Evolutionary conservation across 148 eudicot genomes (phyloP), one percentile per base, ranked within the genome.

Genomic region (Gaultheria prostrata): DNA sequence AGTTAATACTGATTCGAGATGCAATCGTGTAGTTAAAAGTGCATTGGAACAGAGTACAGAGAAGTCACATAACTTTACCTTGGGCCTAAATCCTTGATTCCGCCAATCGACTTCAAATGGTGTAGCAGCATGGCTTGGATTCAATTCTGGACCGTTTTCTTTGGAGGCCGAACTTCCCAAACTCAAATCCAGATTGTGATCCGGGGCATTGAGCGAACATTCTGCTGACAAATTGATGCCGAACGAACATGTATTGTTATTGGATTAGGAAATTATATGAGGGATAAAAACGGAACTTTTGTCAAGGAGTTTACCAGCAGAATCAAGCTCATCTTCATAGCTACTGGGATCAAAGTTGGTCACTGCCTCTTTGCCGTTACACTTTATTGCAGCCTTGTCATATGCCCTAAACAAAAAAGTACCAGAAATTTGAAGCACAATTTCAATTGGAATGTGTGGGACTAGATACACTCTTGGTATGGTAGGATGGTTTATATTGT

Each of bases 351-450:
- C 97, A 84, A 96, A 96, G 84, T 96, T 96, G 48, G 99, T 94
- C 45, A 96, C 95, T 63, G 98, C 99, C 39, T 96, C 99, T 83
- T 96, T 96, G 35, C 99, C 99, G 65, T 93, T 94, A 67, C 95
- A 92, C 85, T 93, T 96, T 13, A 96, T 94, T 3, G 98, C 98
- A 67, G 98, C 97, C 89, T 94, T 96, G 80, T 96, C 99, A 86
- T 93, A 96, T 82, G 99, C 98, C 91, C 98, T 96, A 85, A 15
- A 80, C 70, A 43, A 86, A 13, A 77, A 9, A 83, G 70, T 63
- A 24, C 70, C 3, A 67, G 72, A 12, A 9, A 63, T 67, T 67
- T 4, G 72, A 67, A 67, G 72, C 72, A 28, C 13, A 61, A 20
- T 59, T 24, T 3, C 4, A 67, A 63, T 15, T 24, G 70, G 26